phyloP scores from a whole-genome alignment of 1,284 basidiomycete species.

The Blastosporella zonata region DNA sequence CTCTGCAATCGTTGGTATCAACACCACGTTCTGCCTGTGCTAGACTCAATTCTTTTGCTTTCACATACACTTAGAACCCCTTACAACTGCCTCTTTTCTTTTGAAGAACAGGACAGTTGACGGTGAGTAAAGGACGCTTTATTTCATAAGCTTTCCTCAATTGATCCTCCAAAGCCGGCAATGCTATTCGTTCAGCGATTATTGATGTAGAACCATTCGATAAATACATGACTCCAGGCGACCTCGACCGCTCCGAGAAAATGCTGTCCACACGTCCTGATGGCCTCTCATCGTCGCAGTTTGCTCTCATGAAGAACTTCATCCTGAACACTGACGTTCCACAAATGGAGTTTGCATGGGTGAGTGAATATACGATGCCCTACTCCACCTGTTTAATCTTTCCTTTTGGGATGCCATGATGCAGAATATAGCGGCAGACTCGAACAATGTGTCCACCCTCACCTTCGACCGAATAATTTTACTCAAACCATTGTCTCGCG shows the following conservation, averaged over 20 bases:
- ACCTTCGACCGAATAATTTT: constrained; percentile 14
- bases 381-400: background rate
- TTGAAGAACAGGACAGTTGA: constrained; percentile 14
- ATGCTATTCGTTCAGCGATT: constrained; percentile 13
- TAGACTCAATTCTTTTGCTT: background rate
- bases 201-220: constrained; percentile 14
- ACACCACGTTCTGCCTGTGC: background rate
- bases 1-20: constrained; percentile 13
- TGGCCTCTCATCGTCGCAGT: constrained; percentile 7
- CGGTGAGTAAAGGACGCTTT: background rate
- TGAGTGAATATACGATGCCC: background rate
- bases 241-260: constrained; percentile 10
- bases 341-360: constrained; percentile 18
- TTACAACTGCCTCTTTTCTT: constrained; percentile 11
- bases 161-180: constrained; percentile 4
- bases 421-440: constrained; percentile 12
- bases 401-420: background rate
- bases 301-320: constrained; percentile 12
- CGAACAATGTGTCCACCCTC: constrained; percentile 10
- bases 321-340: constrained; percentile 12
- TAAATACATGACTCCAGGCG: constrained; percentile 4
- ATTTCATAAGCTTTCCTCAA: background rate
- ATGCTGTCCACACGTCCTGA: constrained; percentile 7
- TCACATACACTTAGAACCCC: background rate
- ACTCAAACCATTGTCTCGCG: constrained; percentile 15